Percentiles rank a stretch among this genome's conserved stretches.
Evolutionary conservation across 306 rosid genomes (phyloP).

Genomic region (Glycine tomentella): DNA sequence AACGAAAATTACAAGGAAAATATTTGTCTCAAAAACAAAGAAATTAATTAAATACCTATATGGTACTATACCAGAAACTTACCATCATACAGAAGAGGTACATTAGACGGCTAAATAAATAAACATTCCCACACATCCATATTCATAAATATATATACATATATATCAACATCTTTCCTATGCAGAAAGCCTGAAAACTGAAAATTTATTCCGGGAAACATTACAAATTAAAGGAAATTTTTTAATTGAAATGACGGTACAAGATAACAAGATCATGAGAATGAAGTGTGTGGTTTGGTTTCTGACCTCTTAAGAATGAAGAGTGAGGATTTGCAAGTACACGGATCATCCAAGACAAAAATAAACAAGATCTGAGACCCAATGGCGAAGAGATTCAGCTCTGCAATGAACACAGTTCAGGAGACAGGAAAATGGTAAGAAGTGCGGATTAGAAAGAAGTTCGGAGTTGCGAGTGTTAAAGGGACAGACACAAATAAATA

Average conservation of each 20-base stretch:
- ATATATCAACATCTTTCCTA: neutral
- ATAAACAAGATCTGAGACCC: neutral
- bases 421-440: neutral
- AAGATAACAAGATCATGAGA: neutral
- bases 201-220: conserved; percentile 21
- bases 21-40: neutral
- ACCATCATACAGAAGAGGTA: neutral
- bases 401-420: neutral
- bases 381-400: conserved; percentile 22
- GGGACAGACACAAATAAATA: neutral
- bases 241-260: neutral
- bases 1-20: neutral
- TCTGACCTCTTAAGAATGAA: conserved; percentile 46
- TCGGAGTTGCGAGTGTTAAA: conserved; percentile 21
- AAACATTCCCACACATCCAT: neutral
- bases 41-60: conserved; percentile 7
- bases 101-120: neutral
- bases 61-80: neutral
- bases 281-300: conserved; percentile 18
- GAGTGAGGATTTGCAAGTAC: conserved; percentile 7
- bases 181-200: neutral
- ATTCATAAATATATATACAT: too few relatives aligned
- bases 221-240: neutral
- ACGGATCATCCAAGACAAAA: conserved; percentile 27
- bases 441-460: neutral